Evolutionary conservation across 1,139 yeast genomes (phyloP), one percentile per base, ranked within the genome.

Genomic region (Pneumocystis carinii): DNA sequence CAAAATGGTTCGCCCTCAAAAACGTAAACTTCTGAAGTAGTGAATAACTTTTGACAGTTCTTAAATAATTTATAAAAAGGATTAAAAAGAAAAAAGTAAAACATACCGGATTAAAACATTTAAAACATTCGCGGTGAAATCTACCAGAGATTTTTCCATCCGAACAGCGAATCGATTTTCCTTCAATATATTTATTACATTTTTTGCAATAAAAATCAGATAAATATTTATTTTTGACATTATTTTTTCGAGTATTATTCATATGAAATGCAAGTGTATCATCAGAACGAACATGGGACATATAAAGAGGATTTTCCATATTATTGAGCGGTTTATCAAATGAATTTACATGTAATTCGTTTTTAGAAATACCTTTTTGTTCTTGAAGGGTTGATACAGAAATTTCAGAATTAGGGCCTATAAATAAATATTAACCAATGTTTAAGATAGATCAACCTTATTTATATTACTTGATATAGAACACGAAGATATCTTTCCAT

Each of bases 141-240:
- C 42, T 27, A 37, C 59, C 59, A 19, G 38, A 57, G 15, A 57
- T 37, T 39, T 57, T 57, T 14, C 59, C 59, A 57, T 57, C 59
- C 29, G 59, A 57, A 37, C 42, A 57, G 24, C 42, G 41, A 37
- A 57, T 24, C 3, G 42, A 37, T 24, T 57, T 57, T 5, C 59
- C 59, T 57, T 57, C 42, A 10, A 57, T 39, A 24, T 17, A 19
- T 14, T 57, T 57, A 37, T 39, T 39, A 29, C 59, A 57, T 57
- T n/a, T 39, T 29, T 15, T 57, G 29, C 59, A 57, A 57, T 29
- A 15, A 12, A 39, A 19, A 19, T 57, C 29, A 5, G 59, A 37
- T 4, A n/a, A n/a, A 37, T 39, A 27, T 12, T 57, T 57, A 39
- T 57, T 17, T 6, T 12, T 57, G 4, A 29, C 6, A 12, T 6